Evolutionary conservation across 2,329 filamentous ascomycete genomes (phyloP), one percentile per base, ranked within the genome.

Genomic region (Penicillium hordei): DNA sequence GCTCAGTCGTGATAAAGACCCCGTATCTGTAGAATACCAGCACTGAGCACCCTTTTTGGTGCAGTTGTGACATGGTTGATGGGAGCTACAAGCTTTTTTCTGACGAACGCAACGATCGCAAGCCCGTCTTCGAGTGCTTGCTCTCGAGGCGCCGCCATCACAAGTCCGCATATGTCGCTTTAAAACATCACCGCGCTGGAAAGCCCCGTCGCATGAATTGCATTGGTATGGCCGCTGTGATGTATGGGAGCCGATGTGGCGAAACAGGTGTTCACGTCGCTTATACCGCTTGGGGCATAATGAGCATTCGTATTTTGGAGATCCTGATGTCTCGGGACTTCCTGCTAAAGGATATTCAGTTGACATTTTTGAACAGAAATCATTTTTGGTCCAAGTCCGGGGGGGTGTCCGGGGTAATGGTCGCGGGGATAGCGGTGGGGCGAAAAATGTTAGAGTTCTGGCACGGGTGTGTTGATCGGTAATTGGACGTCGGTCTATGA

Each of bases 101-200:
- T 71, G 71, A 40, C 67, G 68, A 7, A 70, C 69, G 36, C 72
- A 75, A 15, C 70, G 69, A 60, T 73, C 72, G 50, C 74, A 75
- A 21, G 72, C 72, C 6, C 72, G 65, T 31, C 68, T 64, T 34
- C 68, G 65, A 21, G 61, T 65, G 1, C 59, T 58, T 3, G 61
- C 58, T 10, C 60, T 50, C 21, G 57, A 54, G 13, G 12, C n/a
- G 12, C 39, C 55, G 2, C 68, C 70, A 36, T 71, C 66, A 56
- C 73, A 75, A 3, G 71, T 71, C 48, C 70, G 63, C 23, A 70
- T 36, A 58, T 77, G 75, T 4, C 74, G 68, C 46, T 70, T 71
- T n/a, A 76, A 64, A 19, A 75, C 71, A 61, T 76, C 74, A 5
- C 71, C 71, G 19, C 75, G 68, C 58, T 75, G 71, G 50, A 76